Conservation (phyloP, 257 asterid genomes). For the Ilex aquifolium region DNA sequence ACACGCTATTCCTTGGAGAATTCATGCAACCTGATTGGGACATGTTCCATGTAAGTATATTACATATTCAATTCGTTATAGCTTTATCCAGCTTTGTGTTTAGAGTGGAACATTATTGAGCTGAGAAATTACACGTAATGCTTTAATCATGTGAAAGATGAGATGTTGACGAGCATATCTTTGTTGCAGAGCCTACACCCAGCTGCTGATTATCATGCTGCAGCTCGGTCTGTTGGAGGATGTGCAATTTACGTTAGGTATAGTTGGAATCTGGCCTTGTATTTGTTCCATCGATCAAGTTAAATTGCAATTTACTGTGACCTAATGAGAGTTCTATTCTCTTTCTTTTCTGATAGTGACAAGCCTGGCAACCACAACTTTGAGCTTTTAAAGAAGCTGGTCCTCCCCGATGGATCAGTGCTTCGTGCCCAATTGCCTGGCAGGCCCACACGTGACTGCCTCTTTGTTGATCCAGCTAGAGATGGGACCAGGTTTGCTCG, state of each 20-base stretch:
- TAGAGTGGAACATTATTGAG: not conserved
- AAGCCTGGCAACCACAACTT: constrained; percentile 91
- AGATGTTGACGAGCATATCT: constrained; percentile 1
- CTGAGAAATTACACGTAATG: not conserved
- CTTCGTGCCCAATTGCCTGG: constrained; percentile 91
- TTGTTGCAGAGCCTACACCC: constrained; percentile 81
- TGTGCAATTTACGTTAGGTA: constrained; percentile 81
- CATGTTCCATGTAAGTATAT: constrained; percentile 81
- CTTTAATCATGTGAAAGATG: no score
- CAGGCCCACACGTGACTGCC: constrained; percentile 83
- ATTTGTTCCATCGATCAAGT: no score
- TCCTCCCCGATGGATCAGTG: constrained; percentile 91
- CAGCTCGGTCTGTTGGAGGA: constrained; percentile 80
- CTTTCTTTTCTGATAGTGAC: constrained; percentile 37
- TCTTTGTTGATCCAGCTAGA: constrained; percentile 89
- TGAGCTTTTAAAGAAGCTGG: constrained; percentile 77
- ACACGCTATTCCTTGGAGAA: constrained; percentile 78
- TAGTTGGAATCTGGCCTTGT: no score
- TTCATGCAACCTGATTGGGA: constrained; percentile 98
- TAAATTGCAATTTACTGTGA: not conserved
- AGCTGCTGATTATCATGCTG: constrained; percentile 92
- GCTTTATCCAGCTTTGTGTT: not conserved
- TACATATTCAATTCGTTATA: not conserved
- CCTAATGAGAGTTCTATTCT: not conserved
- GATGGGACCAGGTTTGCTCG: constrained; percentile 66